phyloP scores from a whole-genome alignment of 352 stramenopile genomes.

The Pythium oligandrum region DNA sequence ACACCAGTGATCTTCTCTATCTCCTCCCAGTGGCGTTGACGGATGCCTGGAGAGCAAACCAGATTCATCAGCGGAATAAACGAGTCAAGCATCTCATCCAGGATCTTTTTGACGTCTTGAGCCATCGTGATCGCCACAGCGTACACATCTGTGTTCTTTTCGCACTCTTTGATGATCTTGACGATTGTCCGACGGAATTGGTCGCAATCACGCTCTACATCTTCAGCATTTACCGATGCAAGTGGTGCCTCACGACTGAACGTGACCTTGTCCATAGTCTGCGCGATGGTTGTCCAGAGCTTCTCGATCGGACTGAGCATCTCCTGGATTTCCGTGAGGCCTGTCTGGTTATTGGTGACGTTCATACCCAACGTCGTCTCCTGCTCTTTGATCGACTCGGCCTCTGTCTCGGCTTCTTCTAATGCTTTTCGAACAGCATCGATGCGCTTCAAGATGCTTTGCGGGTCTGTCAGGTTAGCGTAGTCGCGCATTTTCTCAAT shows the following conservation, averaged over 20 bases:
- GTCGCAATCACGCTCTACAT: conserved; percentile 82
- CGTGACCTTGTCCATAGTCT: conserved; percentile 76
- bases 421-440: conserved; percentile 72
- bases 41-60: conserved; percentile 90
- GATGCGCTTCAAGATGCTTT: conserved; percentile 80
- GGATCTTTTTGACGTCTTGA: conserved; percentile 74
- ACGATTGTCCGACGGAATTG: conserved; percentile 85
- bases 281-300: conserved; percentile 78
- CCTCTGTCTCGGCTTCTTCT: conserved; percentile 76
- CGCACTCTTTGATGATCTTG: conserved; percentile 89
- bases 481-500: conserved; percentile 91
- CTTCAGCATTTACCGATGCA: conserved; percentile 75
- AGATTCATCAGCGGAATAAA: conserved; percentile 90
- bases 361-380: conserved; percentile 84
- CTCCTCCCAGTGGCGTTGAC: conserved; percentile 90
- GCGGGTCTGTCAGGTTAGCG: conserved; percentile 71
- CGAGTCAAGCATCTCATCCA: conserved; percentile 85
- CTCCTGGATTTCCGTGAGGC: conserved; percentile 68
- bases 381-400: conserved; percentile 84
- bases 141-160: conserved; percentile 85
- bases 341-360: conserved; percentile 76
- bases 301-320: conserved; percentile 85
- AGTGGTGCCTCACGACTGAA: conserved; percentile 62
- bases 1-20: conserved; percentile 87
- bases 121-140: conserved; percentile 75